Base-by-base conservation (phyloP, 2,329 filamentous ascomycete species). In the Pseudofabraea citricarpa region DNA sequence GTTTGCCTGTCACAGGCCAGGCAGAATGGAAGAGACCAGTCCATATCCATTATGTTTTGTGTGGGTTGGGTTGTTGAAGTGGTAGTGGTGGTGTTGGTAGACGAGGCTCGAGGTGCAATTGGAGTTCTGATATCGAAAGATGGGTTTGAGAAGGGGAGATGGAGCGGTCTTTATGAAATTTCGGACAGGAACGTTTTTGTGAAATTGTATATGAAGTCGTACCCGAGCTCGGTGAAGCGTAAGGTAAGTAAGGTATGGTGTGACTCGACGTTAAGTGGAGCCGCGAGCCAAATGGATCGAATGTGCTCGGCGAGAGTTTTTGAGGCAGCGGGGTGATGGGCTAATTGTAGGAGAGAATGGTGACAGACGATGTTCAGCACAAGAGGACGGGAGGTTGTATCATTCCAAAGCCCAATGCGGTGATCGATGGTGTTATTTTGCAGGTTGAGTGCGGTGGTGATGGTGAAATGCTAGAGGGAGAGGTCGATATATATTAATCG, bases 1-100 rank as follows among this genome's bases (percentile, higher is more conserved):
- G 86, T 90, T 69, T 94, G 87, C 70, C 85, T 85, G 71, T 96
- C 90, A 73, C 90, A 96, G 71, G 86, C 83, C 57, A 96, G 81
- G 75, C 90, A 96, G 78, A 89, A 95, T 68, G 94, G 85, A 66
- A 86, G 87, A 58, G 87, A 87, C 89, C 90, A 95, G 41, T 64
- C 61, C 55, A 62, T 61, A 50, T 61, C 53, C 44, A 50, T 51
- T 29, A 40, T 36, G 43, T 55, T 51, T 62, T 48, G 49, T 54
- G 47, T 37, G 10, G 9, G 29, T 15, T 24, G 15, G 13, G 36
- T 42, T 43, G n/a, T 49, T 24, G 45, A 29, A 46, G 46, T 29
- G 23, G 36, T 27, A n/a, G 40, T 43, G 32, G 36, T 16, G 10
- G 20, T 26, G 20, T 40, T 31, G 24, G 22, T 39, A 16, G 29